These are phyloP conservation scores for Fusarium solani-melongenae DNA, from an alignment of 2,329 filamentous ascomycete genomes.

Conservation along the genomic window DNA sequence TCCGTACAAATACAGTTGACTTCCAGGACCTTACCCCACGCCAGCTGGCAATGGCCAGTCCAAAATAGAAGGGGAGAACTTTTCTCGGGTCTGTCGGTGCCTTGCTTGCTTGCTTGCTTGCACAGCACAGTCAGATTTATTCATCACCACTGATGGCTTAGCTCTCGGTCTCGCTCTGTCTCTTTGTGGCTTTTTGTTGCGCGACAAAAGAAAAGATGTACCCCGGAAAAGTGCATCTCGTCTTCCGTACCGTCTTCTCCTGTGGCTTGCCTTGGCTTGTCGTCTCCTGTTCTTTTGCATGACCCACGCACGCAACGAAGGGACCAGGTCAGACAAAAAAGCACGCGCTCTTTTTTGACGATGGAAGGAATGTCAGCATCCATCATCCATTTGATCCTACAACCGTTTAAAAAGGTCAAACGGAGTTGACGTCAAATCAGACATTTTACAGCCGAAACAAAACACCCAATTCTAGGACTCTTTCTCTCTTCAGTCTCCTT, in stretches of 20 bases:
- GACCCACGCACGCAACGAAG: not conserved
- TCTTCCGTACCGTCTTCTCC: not conserved
- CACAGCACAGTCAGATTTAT: not conserved
- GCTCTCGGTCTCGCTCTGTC: not conserved
- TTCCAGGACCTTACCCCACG: not conserved
- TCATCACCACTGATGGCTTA: not conserved
- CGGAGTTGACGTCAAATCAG: not conserved
- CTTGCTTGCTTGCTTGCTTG: not conserved
- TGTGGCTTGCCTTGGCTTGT: not conserved
- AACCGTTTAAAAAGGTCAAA: not conserved
- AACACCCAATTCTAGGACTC: not conserved
- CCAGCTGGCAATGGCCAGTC: not conserved
- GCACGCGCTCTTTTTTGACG: not conserved
- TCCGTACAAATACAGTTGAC: conserved; percentile 16
- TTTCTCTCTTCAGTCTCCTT: not conserved
- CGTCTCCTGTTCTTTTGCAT: not conserved
- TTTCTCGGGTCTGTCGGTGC: not conserved
- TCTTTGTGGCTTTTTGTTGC: not conserved
- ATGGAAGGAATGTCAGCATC: not conserved
- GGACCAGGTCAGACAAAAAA: not conserved
- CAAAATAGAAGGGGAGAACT: not conserved
- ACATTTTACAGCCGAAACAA: not conserved
- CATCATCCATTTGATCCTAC: not conserved
- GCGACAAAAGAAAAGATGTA: not conserved
- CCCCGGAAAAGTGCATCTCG: not conserved